Evolutionary conservation across 371 early-diverging fungal genomes (phyloP), one percentile per base, ranked within the genome.

Genomic region (Apophysomyces elegans): DNA sequence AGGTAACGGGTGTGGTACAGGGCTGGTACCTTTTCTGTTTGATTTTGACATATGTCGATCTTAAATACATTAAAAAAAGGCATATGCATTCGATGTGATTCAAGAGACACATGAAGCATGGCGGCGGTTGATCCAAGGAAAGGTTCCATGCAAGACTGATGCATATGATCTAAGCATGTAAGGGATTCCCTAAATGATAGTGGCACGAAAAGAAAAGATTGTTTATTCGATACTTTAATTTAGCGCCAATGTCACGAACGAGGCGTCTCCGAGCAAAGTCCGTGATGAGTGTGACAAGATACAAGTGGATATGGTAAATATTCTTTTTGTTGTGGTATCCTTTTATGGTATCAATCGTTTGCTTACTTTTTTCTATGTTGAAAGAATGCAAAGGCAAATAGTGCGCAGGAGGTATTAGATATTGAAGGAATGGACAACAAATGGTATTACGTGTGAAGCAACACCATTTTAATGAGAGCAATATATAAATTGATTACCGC

Each of bases 31-130:
- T 35, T 63, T 6, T 14, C 37, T 38, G 14, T 4, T 63, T 18
- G 39, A 50, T 37, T 14, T 41, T 16, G 37, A 36, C 58, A n/a
- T 36, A 46, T 26, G 11, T 61, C 44, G n/a, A 16, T 41, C 41
- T 41, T 11, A 56, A 44, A 38, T 12, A 16, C 18, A 3, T 12
- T 13, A 21, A 71, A 81, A 81, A 36, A 71, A 81, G 85, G 87
- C 86, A 67, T 98, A 93, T 75, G 96, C 99, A 57, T 76, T 76
- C 36, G 86, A 93, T 26, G 84, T 99, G 39, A 83, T 99, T 70
- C 78, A 86, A 70, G 96, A 97, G 82, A 91, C 93, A 39, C 89
- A 97, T 77, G 94, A 95, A 69, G 93, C 93, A 54, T 99, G 99
- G 99, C 84, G 89, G 71, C 86, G 80, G 45, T 79, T 99, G 65